phyloP scores from a whole-genome alignment of 495 filamentous ascomycete genomes.

The Tuber microsphaerosporum region DNA sequence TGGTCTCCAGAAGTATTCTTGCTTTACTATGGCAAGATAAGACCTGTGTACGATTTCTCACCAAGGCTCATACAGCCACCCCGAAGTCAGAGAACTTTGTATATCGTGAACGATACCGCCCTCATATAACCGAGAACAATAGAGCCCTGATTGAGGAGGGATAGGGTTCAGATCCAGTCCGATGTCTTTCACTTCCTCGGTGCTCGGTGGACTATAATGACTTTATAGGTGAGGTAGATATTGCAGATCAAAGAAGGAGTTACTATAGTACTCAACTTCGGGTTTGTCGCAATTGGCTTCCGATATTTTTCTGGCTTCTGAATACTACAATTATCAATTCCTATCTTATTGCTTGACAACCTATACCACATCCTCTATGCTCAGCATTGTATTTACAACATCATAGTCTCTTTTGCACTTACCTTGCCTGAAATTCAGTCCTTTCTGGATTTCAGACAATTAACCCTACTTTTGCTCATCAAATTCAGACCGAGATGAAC shows the following conservation, averaged over 20 bases:
- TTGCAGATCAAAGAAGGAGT: slow-evolving; percentile 32
- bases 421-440: background rate
- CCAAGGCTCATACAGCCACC: background rate
- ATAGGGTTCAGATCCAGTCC: slow-evolving; percentile 4
- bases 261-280: slow-evolving; percentile 29
- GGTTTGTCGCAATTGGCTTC: slow-evolving; percentile 25
- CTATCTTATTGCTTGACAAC: background rate
- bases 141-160: background rate
- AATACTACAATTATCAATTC: slow-evolving; percentile 24
- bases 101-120: slow-evolving; percentile 26
- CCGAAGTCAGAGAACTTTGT: background rate
- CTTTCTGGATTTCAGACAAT: background rate
- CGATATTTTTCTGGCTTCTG: slow-evolving; percentile 34
- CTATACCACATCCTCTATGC: background rate
- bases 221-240: slow-evolving; percentile 35
- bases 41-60: background rate
- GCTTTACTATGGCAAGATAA: background rate
- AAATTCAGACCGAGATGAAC: background rate
- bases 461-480: background rate
- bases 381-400: background rate
- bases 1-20: background rate
- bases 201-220: slow-evolving; percentile 37
- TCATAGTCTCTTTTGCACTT: background rate
- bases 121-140: slow-evolving; percentile 18
- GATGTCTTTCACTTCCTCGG: slow-evolving; percentile 1